Base-by-base conservation (phyloP, 208 protist species). In the Trypanosoma congolense region DNA sequence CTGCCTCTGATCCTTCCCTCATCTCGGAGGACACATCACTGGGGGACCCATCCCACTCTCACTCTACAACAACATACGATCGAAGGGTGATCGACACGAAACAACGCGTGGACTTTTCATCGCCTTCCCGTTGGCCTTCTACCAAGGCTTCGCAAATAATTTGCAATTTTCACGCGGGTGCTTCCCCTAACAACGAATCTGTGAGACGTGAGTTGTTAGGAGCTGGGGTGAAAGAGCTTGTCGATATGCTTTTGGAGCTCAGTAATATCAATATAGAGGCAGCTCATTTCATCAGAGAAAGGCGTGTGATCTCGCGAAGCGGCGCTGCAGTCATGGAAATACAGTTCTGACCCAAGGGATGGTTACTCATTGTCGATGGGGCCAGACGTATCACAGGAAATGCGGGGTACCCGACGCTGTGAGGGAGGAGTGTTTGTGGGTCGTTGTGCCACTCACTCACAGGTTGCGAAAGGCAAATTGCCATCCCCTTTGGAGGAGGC, bases 171-270 rank as follows among this genome's bases (percentile, higher is more conserved):
- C 9, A 38, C 12, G 9, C 35, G 16, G 24, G 21, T 33, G 28
- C 21, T 33, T 45, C 12, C 38, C 65, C 48, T 14, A 57, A 58
- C 14, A 60, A 56, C 5, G 29, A 70, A 31, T 52, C 79, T n/a
- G 48, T 90, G 44, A 73, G 83, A 59, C 67, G 61, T 58, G 69
- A 83, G 51, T 56, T 90, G 24, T 53, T 77, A 33, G 52, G 70
- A 30, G 79, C 73, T 9, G 73, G 50, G 47, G 80, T 74, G 43
- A 68, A 69, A 38, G 83, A 90, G 49, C 64, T 90, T 25, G 64
- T 83, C n/a, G 78, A 83, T 48, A 72, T 87, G 16, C 64, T 90
- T 24, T 47, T 90, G 24, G 83, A 87, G 59, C 63, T 90, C 24
- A 74, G 73, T 41, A 80, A 73, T 56, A 78, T 75, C 54, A 77